Conservation (phyloP, 2,329 filamentous ascomycete species). For the Botryotinia convoluta region DNA sequence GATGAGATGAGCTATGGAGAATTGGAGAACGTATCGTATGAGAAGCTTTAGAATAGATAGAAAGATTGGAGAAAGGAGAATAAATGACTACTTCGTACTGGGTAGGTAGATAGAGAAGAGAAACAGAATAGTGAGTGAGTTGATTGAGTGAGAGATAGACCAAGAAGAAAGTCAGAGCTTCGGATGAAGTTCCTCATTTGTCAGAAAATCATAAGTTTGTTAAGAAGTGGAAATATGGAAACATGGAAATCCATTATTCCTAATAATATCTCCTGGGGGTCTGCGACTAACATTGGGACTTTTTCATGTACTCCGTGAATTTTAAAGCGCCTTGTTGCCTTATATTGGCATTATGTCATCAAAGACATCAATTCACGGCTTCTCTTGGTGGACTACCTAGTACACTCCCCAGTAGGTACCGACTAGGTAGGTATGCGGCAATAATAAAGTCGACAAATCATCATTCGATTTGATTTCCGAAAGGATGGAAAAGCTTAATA, state of each 20-base stretch:
- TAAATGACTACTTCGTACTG: background rate
- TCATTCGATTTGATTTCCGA: background rate
- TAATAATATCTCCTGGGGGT: background rate
- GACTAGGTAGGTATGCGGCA: background rate
- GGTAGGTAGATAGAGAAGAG: background rate
- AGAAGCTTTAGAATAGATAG: background rate
- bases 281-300: background rate
- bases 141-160: background rate
- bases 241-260: background rate
- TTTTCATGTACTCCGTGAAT: background rate
- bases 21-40: background rate
- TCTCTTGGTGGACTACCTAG: background rate
- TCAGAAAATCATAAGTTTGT: background rate
- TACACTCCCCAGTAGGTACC: too few species aligned
- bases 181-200: conserved; percentile 16
- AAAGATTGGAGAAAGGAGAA: background rate
- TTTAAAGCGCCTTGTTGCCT: background rate
- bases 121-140: background rate
- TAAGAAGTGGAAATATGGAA: background rate
- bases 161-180: conserved; percentile 6
- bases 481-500: background rate
- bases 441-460: background rate
- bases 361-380: background rate
- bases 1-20: conserved; percentile 4
- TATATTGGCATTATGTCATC: background rate